Evolutionary conservation across 805 yeast species (phyloP), one percentile per base, ranked within the genome.

Genomic region (Lipomyces oligophaga): DNA sequence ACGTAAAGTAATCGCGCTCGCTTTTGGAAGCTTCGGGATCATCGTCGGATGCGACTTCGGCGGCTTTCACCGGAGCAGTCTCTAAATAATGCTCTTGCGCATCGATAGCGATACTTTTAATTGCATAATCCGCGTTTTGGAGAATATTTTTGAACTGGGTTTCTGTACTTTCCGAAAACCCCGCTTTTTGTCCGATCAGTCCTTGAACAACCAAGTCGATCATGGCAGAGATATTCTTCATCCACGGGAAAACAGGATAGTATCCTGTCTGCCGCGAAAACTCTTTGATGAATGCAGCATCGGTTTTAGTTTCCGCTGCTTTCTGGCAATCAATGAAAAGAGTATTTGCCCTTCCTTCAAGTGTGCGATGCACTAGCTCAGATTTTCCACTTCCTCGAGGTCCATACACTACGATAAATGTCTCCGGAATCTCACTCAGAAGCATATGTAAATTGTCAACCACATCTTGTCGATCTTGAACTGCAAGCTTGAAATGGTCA

Each of bases 371-470:
- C 61, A 90, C 88, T 49, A 87, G 68, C 49, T 81, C 90, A 49
- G 80, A 76, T 59, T 93, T 90, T 19, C 97, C 98, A n/a, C 95
- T 80, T 4, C 98, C 98, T 55, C 86, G 76, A 4, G 98, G 97
- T 10, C 98, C 98, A 52, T 81, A 78, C 2, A 93, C 80, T 2
- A 93, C 79, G 21, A 90, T 88, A 62, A 88, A 93, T 1, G 97
- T 86, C 63, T 84, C 82, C n/a, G 81, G 80, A 52, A 88, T 89
- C 63, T 93, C 98, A 47, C 79, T 80, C 4, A 93, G 69, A 93
- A 95, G 85, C 56, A 84, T 69, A 55, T 74, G 76, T 45, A 93
- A 61, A 54, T 83, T 86, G 47, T 80, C 79, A 0, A 83, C 79
- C 50, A 77, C 76, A 42, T 80, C 83, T 31, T 71, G 64, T 34